Base-by-base conservation (phyloP, 1,284 basidiomycete species). In the Pterulicium gracile region DNA sequence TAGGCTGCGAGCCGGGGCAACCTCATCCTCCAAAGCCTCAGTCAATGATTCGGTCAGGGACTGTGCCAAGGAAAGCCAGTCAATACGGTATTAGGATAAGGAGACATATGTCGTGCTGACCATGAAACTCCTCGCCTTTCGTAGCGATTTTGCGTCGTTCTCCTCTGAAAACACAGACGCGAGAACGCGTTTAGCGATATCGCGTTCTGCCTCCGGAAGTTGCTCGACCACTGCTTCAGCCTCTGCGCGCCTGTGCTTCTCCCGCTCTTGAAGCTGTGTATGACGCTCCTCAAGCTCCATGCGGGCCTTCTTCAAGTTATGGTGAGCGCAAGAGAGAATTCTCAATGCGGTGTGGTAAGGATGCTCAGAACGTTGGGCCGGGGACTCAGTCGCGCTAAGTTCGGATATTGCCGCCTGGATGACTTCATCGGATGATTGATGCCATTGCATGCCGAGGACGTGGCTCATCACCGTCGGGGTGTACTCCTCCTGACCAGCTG, bases 11-110 rank as follows among this genome's bases (percentile, higher is more conserved):
- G 64, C 58, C 24, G 70, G 53, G 14, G 56, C 57, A 4, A 72
- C 75, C 41, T 77, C 77, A 46, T 86, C 83, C 34, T 73, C 70
- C 43, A 88, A 71, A 0, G 84, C 84, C 56, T 87, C 84, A 0
- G 73, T 76, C 24, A 88, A 62, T 0, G 80, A 85, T 49, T 81
- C 80, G 14, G 73, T 66, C 2, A 88, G 64, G 13, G 80, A 83
- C 82, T 88, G n/a, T n/a, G n/a, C n/a, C n/a, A n/a, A 48, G 4
- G 22, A 36, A 14, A 42, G 19, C 34, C 24, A 48, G 43, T 49
- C n/a, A n/a, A n/a, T n/a, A n/a, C n/a, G n/a, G n/a, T 51, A 46
- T 46, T 46, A 44, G 13, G 15, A 34, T 5, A 51, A 17, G 51
- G 48, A 22, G 35, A 23, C 32, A n/a, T 43, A 14, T 47, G 42